These are phyloP conservation scores for Russula vinacea DNA, from an alignment of 768 basidiomycete species.

Conservation along the genomic window DNA sequence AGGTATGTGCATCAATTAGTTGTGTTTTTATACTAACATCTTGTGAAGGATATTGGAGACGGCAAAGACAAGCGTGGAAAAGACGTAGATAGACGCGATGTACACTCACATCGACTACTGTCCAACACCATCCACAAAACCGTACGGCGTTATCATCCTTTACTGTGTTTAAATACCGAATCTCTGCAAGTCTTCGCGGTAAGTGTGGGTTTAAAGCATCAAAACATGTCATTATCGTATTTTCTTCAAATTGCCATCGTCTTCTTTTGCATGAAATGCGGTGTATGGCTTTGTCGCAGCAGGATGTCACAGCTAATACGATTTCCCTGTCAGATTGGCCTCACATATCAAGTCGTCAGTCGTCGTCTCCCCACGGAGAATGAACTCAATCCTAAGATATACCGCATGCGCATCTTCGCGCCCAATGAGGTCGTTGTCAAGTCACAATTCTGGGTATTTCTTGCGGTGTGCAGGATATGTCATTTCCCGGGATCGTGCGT, in stretches of 20 bases:
- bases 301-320: conserved; percentile 22
- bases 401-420: conserved; percentile 99
- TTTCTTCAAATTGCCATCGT: neutral
- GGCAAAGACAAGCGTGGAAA: no score
- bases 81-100: no score
- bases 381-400: conserved; percentile 95
- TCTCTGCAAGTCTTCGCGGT: conserved; percentile 33
- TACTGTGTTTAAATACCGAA: conserved; percentile 34
- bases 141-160: conserved; percentile 30
- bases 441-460: conserved; percentile 99
- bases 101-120: no score
- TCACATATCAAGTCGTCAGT: conserved; percentile 93
- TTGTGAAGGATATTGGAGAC: no score
- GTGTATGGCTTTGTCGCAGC: conserved; percentile 7
- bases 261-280: neutral
- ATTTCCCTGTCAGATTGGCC: conserved; percentile 54
- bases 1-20: no score
- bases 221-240: neutral
- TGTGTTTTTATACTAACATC: no score
- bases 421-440: conserved; percentile 99
- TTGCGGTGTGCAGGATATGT: conserved; percentile 55
- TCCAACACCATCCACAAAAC: conserved; percentile 5
- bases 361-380: conserved; percentile 93
- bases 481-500: neutral
- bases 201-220: conserved; percentile 24